Conservation (phyloP, 2,329 filamentous ascomycete genomes). For the Colletotrichum gigasporum region DNA sequence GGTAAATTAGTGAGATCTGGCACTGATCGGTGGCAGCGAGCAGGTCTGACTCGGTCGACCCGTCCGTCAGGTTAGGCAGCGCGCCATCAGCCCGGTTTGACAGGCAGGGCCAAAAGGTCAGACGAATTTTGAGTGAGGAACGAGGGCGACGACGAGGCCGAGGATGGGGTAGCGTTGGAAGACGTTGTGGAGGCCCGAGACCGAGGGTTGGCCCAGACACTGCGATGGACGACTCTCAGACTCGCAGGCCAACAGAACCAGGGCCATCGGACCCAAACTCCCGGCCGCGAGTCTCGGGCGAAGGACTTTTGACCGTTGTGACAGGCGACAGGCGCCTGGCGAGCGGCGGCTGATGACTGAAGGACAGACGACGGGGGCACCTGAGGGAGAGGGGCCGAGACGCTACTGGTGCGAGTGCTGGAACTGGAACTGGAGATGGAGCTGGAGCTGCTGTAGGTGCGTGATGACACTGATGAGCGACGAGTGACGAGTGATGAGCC, state of each 20-base stretch:
- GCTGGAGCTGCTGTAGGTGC: too few relatives aligned
- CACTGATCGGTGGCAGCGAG: background rate
- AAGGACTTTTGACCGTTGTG: background rate
- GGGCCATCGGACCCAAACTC: slow-evolving; percentile 15
- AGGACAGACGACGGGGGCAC: slow-evolving; percentile 10
- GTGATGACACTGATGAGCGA: too few relatives aligned
- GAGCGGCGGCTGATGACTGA: background rate
- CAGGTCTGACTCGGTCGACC: slow-evolving; percentile 24
- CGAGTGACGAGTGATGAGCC: too few relatives aligned
- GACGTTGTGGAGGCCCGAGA: slow-evolving; percentile 19
- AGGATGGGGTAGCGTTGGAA: too few relatives aligned
- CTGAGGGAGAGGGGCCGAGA: slow-evolving; percentile 9
- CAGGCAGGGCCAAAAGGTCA: slow-evolving; percentile 23
- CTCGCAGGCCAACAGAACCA: background rate
- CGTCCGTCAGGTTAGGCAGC: slow-evolving; percentile 26
- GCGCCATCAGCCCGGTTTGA: slow-evolving; percentile 25
- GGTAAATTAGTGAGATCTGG: slow-evolving; percentile 14
- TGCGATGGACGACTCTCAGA: background rate
- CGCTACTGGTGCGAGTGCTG: too few relatives aligned
- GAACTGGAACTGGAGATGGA: too few relatives aligned
- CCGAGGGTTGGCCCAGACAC: slow-evolving; percentile 13
- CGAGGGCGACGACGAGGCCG: too few relatives aligned
- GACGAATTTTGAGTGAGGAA: slow-evolving; percentile 23
- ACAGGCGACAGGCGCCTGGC: background rate
- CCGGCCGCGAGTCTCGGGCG: background rate